Base-by-base conservation (phyloP, 2,329 filamentous ascomycete genomes). In the Penicillium sp. region DNA sequence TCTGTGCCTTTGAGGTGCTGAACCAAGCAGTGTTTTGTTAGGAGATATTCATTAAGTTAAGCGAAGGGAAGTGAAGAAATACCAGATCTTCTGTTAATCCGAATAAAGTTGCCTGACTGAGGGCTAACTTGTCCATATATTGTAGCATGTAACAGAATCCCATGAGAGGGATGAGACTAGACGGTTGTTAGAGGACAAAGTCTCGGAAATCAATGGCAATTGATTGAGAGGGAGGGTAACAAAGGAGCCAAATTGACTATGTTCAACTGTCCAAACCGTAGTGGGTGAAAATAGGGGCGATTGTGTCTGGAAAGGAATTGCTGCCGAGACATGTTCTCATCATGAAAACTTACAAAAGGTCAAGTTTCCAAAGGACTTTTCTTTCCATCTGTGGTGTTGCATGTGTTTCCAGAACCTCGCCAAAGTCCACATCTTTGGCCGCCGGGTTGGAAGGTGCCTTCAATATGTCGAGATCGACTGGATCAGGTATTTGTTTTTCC, bases 111-210 rank as follows among this genome's bases (percentile, higher is more conserved):
- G 68, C 50, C 33, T 65, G 61, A 45, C 66, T 71, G 3, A 71
- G 57, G 4, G 67, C 62, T 23, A 66, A 51, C 53, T 71, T 72
- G 44, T 71, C 68, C 64, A 71, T 66, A 33, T 59, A 69, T 50
- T 69, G 67, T 4, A 72, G 35, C 60, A 72, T 66, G 43, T 72
- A 71, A 55, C 65, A 69, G 23, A 68, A 57, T 26, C 62, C 63
- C 61, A 63, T 63, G 10, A 62, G 21, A 1, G 59, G 61, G 14
- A 63, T 62, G 3, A 63, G 46, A 39, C 61, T 63, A 44, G 19
- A 35, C 67, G n/a, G 3, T 2, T 39, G 33, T 39, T 27, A 42
- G 48, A 50, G 2, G 4, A 13, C 39, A 42, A 11, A 4, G 4
- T 39, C 39, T 23, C 19, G 1, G 39, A 6, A 19, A 19, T 37